Evolutionary conservation across 495 filamentous ascomycete species (phyloP).

Genomic region (Penicillium lagena): DNA sequence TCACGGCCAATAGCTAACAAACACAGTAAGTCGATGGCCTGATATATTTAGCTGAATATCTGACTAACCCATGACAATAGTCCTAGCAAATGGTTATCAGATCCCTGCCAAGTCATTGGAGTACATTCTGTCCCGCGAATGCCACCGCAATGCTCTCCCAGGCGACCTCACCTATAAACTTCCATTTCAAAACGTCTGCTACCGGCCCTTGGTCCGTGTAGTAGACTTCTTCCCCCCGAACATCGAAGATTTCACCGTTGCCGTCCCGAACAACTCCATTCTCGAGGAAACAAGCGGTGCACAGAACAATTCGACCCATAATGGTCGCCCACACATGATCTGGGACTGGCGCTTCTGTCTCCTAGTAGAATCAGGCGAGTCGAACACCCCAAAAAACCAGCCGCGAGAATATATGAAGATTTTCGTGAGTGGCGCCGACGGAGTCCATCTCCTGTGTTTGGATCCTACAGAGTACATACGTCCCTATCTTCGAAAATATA

Average conservation of each 20-base stretch:
- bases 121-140: constrained; percentile 33
- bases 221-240: constrained; percentile 72
- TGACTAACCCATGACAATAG: constrained; percentile 11
- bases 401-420: constrained; percentile 48
- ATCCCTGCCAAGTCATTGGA: constrained; percentile 27
- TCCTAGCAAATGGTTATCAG: constrained; percentile 22
- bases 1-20: constrained; percentile 35
- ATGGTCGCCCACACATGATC: constrained; percentile 18
- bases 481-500: not conserved
- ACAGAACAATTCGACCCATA: constrained; percentile 8
- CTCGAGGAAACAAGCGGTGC: constrained; percentile 36
- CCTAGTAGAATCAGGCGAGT: constrained; percentile 55
- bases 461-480: constrained; percentile 67
- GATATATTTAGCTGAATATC: too few species aligned
- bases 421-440: constrained; percentile 59
- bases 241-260: constrained; percentile 68
- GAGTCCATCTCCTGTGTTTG: constrained; percentile 56
- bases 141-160: constrained; percentile 33
- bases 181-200: constrained; percentile 72
- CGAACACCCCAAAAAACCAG: constrained; percentile 19
- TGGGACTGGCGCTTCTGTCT: constrained; percentile 83
- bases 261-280: constrained; percentile 35
- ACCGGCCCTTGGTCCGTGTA: constrained; percentile 60
- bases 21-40: constrained; percentile 23
- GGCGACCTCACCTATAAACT: constrained; percentile 39